phyloP scores from a whole-genome alignment of 2,329 filamentous ascomycete species.

The Microdochium trichocladiopsis region DNA sequence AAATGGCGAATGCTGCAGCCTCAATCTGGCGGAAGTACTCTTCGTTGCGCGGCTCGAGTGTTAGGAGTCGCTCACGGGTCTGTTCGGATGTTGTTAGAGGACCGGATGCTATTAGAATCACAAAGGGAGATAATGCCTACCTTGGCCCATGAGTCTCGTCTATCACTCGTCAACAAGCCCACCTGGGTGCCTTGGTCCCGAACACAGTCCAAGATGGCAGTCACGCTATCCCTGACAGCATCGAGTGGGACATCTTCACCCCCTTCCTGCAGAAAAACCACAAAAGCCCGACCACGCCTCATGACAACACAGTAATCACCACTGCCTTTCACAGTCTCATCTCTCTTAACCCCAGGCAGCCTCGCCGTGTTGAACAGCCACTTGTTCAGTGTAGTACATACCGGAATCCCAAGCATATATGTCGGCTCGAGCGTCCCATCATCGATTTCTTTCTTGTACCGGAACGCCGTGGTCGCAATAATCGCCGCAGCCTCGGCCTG shows the following conservation, averaged over 20 bases:
- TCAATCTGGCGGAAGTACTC: constrained; percentile 9
- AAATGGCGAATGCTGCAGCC: constrained; percentile 13
- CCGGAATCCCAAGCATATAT: not conserved
- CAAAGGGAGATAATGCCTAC: not conserved
- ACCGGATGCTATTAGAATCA: not conserved
- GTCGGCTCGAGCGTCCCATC: constrained; percentile 1
- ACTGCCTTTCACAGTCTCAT: not conserved
- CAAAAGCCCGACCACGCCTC: not conserved
- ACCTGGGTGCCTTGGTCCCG: not conserved
- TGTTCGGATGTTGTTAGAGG: not conserved
- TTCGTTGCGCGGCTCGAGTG: constrained; percentile 1
- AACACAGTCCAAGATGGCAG: not conserved
- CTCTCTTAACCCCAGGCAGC: not conserved
- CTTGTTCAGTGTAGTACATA: not conserved
- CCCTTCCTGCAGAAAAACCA: not conserved
- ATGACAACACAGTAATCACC: not conserved
- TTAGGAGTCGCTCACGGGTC: not conserved
- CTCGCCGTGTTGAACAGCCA: constrained; percentile 1
- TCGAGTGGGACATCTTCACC: not conserved
- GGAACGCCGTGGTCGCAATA: not conserved
- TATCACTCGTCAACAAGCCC: not conserved
- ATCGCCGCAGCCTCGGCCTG: not conserved
- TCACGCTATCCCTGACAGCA: not conserved
- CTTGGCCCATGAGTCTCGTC: not conserved
- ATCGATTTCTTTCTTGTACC: constrained; percentile 1